Evolutionary conservation across 2,329 filamentous ascomycete species (phyloP).

Genomic region (Amesomyces nigricolor): DNA sequence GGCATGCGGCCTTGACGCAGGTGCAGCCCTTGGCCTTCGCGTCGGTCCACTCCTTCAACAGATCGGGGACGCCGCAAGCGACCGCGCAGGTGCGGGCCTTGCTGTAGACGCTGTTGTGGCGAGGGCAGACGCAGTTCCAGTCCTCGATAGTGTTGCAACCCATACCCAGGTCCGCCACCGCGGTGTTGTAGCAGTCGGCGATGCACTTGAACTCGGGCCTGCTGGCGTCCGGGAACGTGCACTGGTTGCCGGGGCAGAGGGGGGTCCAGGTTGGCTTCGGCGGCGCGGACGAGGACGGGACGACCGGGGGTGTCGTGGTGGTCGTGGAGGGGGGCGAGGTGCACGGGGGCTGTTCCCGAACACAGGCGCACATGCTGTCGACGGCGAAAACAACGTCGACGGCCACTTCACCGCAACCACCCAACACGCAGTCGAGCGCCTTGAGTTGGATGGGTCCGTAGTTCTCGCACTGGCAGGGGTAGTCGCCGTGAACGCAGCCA

Average conservation of each 20-base stretch:
- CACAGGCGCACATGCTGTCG: not conserved
- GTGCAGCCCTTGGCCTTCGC: not conserved
- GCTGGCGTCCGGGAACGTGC: not conserved
- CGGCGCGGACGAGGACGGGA: too few relatives aligned
- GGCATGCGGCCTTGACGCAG: not conserved
- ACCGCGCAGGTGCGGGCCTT: not conserved
- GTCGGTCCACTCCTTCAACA: not conserved
- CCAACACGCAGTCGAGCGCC: constrained; percentile 1
- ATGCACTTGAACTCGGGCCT: not conserved
- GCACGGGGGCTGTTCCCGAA: not conserved
- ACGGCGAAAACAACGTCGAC: not conserved
- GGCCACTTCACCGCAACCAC: not conserved
- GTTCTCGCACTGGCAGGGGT: constrained; percentile 5
- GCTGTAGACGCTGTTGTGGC: not conserved
- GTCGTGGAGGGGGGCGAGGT: not conserved
- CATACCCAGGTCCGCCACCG: not conserved
- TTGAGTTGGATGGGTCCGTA: not conserved
- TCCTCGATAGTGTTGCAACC: not conserved
- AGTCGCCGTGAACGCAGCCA: constrained; percentile 4
- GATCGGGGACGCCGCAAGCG: not conserved
- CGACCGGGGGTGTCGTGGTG: not conserved
- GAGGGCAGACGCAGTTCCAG: constrained; percentile 6
- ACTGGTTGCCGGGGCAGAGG: not conserved
- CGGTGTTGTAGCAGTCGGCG: not conserved
- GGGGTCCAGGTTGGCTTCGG: not conserved